phyloP scores from a whole-genome alignment of 2,329 filamentous ascomycete species.

The Pseudogymnoascus sp. region DNA sequence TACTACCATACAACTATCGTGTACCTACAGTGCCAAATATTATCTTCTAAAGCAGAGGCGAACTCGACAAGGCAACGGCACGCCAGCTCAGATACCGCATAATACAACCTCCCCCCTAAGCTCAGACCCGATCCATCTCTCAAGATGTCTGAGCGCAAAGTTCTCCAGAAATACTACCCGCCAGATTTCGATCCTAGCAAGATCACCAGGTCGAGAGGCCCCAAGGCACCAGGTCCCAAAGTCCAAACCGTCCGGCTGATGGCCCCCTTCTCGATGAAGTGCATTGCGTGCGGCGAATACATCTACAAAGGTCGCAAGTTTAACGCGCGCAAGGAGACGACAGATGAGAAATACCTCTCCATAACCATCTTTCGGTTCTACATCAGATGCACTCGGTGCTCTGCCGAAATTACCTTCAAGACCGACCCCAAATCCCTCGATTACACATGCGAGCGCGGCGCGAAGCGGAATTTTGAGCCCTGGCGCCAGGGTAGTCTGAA shows the following conservation, averaged over 20 bases:
- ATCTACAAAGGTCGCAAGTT: constrained; percentile 93
- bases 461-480: constrained; percentile 86
- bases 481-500: constrained; percentile 58
- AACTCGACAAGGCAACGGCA: neutral
- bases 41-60: neutral
- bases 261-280: constrained; percentile 78
- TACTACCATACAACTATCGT: neutral
- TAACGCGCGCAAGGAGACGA: constrained; percentile 89
- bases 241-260: constrained; percentile 83
- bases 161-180: constrained; percentile 57
- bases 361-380: constrained; percentile 88
- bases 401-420: constrained; percentile 79
- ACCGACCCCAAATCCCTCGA: constrained; percentile 95
- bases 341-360: constrained; percentile 78
- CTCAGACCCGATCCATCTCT: neutral
- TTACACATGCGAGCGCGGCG: constrained; percentile 69
- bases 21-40: neutral
- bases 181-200: constrained; percentile 87
- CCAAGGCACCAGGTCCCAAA: constrained; percentile 67
- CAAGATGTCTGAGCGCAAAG: constrained; percentile 78
- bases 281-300: constrained; percentile 61
- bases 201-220: constrained; percentile 59
- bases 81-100: neutral
- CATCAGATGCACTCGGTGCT: constrained; percentile 81
- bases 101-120: neutral